phyloP scores from a whole-genome alignment of 208 protist species.

The Angomonas deanei region DNA sequence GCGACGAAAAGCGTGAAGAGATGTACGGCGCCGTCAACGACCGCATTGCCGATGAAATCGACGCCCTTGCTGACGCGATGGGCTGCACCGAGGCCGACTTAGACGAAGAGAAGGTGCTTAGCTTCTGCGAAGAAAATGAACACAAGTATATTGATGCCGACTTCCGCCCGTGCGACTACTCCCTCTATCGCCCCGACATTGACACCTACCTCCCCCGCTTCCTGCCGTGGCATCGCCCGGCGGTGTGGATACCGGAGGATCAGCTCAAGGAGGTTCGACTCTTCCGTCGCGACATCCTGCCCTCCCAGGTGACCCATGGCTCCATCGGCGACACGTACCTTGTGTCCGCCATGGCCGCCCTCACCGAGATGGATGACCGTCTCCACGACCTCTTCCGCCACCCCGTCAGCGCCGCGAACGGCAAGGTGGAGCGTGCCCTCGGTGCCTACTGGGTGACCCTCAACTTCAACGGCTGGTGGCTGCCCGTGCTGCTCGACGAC shows the following conservation, averaged over 20 bases:
- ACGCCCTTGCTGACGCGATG: slow-evolving; percentile 32
- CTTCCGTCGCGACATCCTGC: slow-evolving; percentile 56
- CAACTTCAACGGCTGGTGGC: slow-evolving; percentile 85
- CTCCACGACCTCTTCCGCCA: slow-evolving; percentile 66
- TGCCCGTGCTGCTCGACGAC: slow-evolving; percentile 71
- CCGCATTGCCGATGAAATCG: slow-evolving; percentile 28
- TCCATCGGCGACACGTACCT: slow-evolving; percentile 79
- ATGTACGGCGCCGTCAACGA: slow-evolving; percentile 42
- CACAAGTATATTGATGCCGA: slow-evolving; percentile 56
- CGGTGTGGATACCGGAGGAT: slow-evolving; percentile 47
- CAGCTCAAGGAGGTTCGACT: slow-evolving; percentile 56
- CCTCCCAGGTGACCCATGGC: slow-evolving; percentile 65
- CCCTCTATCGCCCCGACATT: slow-evolving; percentile 54
- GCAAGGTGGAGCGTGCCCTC: slow-evolving; percentile 42
- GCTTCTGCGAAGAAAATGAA: slow-evolving; percentile 46
- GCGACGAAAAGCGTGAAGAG: slow-evolving; percentile 40
- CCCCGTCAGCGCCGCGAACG: slow-evolving; percentile 42
- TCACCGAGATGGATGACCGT: slow-evolving; percentile 32
- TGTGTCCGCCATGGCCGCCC: slow-evolving; percentile 52
- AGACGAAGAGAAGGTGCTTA: slow-evolving; percentile 50
- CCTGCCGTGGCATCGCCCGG: slow-evolving; percentile 55
- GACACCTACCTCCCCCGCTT: slow-evolving; percentile 54
- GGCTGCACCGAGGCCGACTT: slow-evolving; percentile 26
- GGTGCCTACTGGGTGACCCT: slow-evolving; percentile 76
- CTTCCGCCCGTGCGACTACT: slow-evolving; percentile 62